These are phyloP conservation scores for Pestalotiopsis sp. DNA, from an alignment of 2,329 filamentous ascomycete species.

Conservation along the genomic window DNA sequence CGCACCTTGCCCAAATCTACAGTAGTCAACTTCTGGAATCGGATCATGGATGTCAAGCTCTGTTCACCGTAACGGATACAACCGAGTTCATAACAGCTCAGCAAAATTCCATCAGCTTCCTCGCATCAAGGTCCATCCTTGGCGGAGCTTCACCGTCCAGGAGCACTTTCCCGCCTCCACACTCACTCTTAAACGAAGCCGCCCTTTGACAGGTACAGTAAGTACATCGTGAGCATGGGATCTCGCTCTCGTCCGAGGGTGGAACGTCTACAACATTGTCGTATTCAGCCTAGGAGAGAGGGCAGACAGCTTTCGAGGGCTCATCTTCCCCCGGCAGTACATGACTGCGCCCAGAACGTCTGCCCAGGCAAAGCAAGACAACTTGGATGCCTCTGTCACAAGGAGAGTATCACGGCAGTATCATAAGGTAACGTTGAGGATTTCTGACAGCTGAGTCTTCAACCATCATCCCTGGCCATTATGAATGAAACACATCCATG, in stretches of 20 bases:
- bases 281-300: too few relatives aligned
- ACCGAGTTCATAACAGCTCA: neutral
- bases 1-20: too few relatives aligned
- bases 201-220: too few relatives aligned
- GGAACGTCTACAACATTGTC: too few relatives aligned
- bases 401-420: neutral
- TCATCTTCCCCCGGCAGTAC: too few relatives aligned
- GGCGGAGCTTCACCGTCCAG: neutral
- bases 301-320: too few relatives aligned
- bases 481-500: neutral
- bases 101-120: neutral
- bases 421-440: neutral
- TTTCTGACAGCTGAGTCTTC: neutral
- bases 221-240: too few relatives aligned
- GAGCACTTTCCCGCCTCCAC: neutral
- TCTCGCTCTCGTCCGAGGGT: neutral
- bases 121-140: neutral
- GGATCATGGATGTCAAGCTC: too few relatives aligned
- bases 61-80: neutral
- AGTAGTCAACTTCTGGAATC: too few relatives aligned
- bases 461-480: neutral
- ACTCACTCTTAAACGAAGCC: neutral
- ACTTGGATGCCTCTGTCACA: neutral
- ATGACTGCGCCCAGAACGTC: too few relatives aligned
- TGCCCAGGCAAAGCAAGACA: neutral